Evolutionary conservation across 768 basidiomycete species (phyloP), one percentile per base, ranked within the genome.

Genomic region (Tylopilus intermedius): DNA sequence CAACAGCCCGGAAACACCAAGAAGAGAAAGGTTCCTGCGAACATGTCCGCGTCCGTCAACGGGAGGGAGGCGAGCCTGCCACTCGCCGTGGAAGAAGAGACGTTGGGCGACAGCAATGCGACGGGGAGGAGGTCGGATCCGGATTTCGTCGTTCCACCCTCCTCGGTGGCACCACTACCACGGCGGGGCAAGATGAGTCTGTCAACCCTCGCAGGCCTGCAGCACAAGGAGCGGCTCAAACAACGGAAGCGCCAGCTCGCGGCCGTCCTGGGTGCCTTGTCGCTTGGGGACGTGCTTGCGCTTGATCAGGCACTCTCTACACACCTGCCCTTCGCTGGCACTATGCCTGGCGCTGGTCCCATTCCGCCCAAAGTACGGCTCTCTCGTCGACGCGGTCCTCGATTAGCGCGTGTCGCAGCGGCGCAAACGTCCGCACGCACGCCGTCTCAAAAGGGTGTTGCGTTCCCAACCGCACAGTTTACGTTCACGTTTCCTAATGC

Each of bases 1-100:
- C 83, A 79, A 55, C 88, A 89, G 57, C 88, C 83, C 3, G 85
- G 84, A 8, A 92, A 92, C 62, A 86, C 88, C 45, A 92, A 92
- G 80, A 92, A 92, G 72, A 77, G 90, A 45, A 92, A 92, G 66
- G 89, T 92, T 3, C 90, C 90, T 1, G 79, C 81, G 35, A 84
- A 88, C 66, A 64, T 72, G 49, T 67, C 73, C 14, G 71, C 72
- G 47, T 66, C 70, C 37, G 68, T 64, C 42, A 71, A 67, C 41
- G 75, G 76, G 49, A 76, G 75, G 41, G 77, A 79, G 52, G 64
- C 58, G 50, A 65, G 68, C 51, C 74, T 76, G 38, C 62, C 65
- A 47, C 73, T 75, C 37, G 73, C 74, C 11, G 76, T 69, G 22
- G 75, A 74, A 46, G 75, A 76, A 47, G 79, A 77, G 55, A 60